Percentiles rank a stretch among this genome's conserved stretches.
Conservation (phyloP, 768 basidiomycete species). For the Boletus insuetus region DNA sequence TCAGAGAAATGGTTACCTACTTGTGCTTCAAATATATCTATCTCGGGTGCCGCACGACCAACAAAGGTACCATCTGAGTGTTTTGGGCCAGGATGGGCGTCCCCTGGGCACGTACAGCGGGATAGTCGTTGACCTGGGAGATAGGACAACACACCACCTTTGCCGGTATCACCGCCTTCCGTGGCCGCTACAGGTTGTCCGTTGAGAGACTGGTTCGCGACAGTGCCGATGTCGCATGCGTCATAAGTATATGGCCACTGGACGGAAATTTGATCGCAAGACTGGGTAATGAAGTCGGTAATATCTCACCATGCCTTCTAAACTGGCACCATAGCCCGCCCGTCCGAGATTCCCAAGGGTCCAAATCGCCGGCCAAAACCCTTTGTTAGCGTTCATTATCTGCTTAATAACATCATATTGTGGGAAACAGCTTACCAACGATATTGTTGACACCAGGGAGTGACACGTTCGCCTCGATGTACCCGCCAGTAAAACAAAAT, state of each 20-base stretch:
- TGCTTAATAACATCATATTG: neutral
- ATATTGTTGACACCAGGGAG: conserved; percentile 69
- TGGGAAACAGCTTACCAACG: conserved; percentile 35
- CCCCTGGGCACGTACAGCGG: conserved; percentile 81
- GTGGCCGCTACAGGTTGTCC: conserved; percentile 63
- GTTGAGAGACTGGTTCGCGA: conserved; percentile 75
- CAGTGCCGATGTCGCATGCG: conserved; percentile 80
- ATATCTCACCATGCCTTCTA: conserved; percentile 46
- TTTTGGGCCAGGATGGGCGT: conserved; percentile 81
- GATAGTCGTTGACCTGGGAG: conserved; percentile 81
- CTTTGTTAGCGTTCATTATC: conserved; percentile 18
- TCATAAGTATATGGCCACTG: conserved; percentile 71
- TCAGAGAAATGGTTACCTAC: conserved; percentile 19
- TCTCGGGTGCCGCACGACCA: conserved; percentile 84
- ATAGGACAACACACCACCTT: conserved; percentile 57
- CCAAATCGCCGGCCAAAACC: conserved; percentile 57
- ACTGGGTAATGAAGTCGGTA: neutral
- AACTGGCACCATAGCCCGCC: conserved; percentile 66
- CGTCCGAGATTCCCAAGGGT: conserved; percentile 59
- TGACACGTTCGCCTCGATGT: conserved; percentile 61
- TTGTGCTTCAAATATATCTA: conserved; percentile 88
- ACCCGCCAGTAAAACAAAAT: conserved; percentile 86
- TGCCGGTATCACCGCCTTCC: conserved; percentile 49
- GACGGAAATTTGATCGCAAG: conserved; percentile 1
- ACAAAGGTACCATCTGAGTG: conserved; percentile 73